Base-by-base conservation (phyloP, 805 yeast genomes). In the Komagataella phaffii region DNA sequence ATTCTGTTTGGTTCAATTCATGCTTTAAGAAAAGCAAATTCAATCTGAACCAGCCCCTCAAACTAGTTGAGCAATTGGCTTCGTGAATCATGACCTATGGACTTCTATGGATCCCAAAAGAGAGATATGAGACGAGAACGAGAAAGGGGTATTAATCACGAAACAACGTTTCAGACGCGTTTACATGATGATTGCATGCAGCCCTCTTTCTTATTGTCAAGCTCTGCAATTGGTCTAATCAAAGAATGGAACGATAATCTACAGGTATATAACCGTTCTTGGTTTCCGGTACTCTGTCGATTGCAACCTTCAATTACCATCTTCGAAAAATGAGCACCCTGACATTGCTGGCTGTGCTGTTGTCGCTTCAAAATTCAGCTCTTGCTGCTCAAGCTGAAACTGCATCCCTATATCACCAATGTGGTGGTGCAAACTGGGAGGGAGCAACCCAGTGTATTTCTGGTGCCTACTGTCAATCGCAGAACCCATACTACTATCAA, bases 401-500 rank as follows among this genome's bases (percentile, higher is more conserved):
- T 30, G 40, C 40, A 6, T 12, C 57, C 17, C 40, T 53, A 46
- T 59, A 57, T 46, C 53, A 53, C n/a, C 64, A 59, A 53, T 61
- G 64, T 56, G 64, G 63, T 48, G 59, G 56, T 50, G 17, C 17
- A 7, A 51, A 51, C 45, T 61, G 51, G 46, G 18, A 49, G 7
- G 63, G 61, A 17, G 53, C 55, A 19, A 56, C 59, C 5, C 51
- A 49, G 8, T 61, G 67, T 57, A 55, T 48, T 3, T 45, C 48
- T 6, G 63, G 59, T 47, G 57, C 59, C 44, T 52, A 52, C 21
- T 63, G 65, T 53, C 49, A 49, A 46, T 53, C 59, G 2, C 55
- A 56, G 49, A 59, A 60, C 50, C 55, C 56, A 30, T 61, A 49
- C 56, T 62, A 61, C 53, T 58, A 54, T 53, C 65, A 61, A 50